Base-by-base conservation (phyloP, 257 asterid genomes). In the Scutellaria galericulata region DNA sequence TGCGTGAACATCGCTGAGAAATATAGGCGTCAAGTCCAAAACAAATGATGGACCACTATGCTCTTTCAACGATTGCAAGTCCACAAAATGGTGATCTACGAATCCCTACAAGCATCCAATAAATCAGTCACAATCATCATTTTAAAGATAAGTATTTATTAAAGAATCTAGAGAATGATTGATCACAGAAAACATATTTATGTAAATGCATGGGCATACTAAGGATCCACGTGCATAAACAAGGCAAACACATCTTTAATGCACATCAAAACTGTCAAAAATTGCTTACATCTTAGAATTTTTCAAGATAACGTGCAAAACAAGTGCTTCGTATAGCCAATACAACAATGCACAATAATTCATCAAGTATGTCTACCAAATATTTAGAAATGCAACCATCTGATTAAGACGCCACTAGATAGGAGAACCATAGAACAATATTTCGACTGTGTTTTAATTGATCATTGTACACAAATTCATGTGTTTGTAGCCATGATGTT, bases 21-120 rank as follows among this genome's bases (percentile, higher is more conserved):
- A 86, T 41, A 51, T 9, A 6, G 41, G 24, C 27, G 82, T 75
- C 12, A 81, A 68, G 31, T 87, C 79, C 68, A 75, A n/a, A 68
- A 87, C 83, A 67, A 87, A 87, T 1, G 65, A 40, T 9, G 55
- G 70, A 8, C 84, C 77, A 37, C 56, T 56, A 45, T 53, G 68
- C 74, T 81, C 83, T 73, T 84, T 87, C 74, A 83, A 18, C 0
- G 81, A 66, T 64, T 75, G 56, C 72, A 83, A 75, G 14, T 53
- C 46, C 58, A 72, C 67, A 14, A 84, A 84, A 69, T 79, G 37
- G 46, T 54, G 67, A 71, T 84, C 83, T 5, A 81, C 85, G 54
- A 69, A 20, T 58, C 84, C 87, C 92, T 87, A 46, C 68, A 62
- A 55, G 37, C 18, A 40, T 41, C 9, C 2, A 35, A 5, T 18